Evolutionary conservation across 169 alveolate genomes (phyloP).

Genomic region (Plasmodium sp.): DNA sequence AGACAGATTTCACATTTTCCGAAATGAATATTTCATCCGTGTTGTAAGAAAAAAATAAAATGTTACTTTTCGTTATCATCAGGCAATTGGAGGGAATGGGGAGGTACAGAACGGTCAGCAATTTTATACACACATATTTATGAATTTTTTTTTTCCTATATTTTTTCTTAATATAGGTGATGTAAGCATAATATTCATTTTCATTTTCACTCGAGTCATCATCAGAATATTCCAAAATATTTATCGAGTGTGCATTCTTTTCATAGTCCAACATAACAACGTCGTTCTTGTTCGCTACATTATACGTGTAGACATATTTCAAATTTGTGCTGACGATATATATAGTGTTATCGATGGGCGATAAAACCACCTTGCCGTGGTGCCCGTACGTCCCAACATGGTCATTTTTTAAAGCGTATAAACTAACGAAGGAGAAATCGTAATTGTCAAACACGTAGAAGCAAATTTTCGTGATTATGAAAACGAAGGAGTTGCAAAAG

Average conservation of each 20-base stretch:
- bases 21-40: constrained; percentile 71
- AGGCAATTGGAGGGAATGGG: constrained; percentile 70
- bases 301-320: constrained; percentile 55
- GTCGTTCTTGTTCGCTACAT: constrained; percentile 23
- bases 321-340: constrained; percentile 57
- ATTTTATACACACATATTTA: constrained; percentile 47
- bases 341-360: constrained; percentile 62
- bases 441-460: constrained; percentile 55
- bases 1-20: constrained; percentile 35
- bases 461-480: constrained; percentile 56
- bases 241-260: constrained; percentile 42
- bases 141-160: constrained; percentile 46
- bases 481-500: constrained; percentile 57
- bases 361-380: constrained; percentile 47
- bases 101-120: constrained; percentile 38
- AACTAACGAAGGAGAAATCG: constrained; percentile 54
- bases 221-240: constrained; percentile 34
- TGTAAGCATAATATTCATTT: constrained; percentile 75
- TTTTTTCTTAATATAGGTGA: constrained; percentile 63
- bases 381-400: constrained; percentile 18
- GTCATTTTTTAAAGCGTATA: constrained; percentile 40
- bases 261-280: constrained; percentile 60
- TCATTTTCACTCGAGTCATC: constrained; percentile 63
- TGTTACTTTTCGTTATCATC: constrained; percentile 54
- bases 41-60: constrained; percentile 67